These are phyloP conservation scores for Leccinum sublutescens DNA, from an alignment of 768 basidiomycete genomes.

Conservation along the genomic window DNA sequence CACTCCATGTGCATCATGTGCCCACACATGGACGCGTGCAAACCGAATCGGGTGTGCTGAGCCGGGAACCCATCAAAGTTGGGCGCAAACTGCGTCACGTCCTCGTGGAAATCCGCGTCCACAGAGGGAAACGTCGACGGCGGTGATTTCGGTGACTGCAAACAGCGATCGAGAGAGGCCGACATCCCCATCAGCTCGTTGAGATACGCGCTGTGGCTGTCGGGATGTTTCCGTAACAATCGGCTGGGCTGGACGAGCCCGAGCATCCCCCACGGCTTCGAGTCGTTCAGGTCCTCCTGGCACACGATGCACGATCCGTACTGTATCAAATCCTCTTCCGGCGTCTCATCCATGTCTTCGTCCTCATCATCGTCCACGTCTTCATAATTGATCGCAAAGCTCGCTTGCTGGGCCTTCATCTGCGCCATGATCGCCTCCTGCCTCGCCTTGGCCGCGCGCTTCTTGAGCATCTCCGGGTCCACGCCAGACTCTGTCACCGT, in stretches of 20 bases:
- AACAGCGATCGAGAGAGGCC: slow-evolving; percentile 61
- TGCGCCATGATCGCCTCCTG: slow-evolving; percentile 93
- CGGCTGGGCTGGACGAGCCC: slow-evolving; percentile 88
- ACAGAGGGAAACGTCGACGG: slow-evolving; percentile 37
- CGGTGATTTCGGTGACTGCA: slow-evolving; percentile 14
- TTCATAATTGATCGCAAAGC: slow-evolving; percentile 77
- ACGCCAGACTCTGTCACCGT: slow-evolving; percentile 36
- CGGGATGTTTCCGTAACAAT: slow-evolving; percentile 74
- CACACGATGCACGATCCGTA: slow-evolving; percentile 98
- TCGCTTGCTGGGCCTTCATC: slow-evolving; percentile 91
- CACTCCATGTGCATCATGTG: slow-evolving; percentile 98
- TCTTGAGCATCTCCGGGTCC: slow-evolving; percentile 69
- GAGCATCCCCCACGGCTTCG: slow-evolving; percentile 78
- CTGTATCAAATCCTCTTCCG: slow-evolving; percentile 45
- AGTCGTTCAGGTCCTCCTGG: slow-evolving; percentile 82
- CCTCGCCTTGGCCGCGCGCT: slow-evolving; percentile 83
- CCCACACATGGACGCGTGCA: slow-evolving; percentile 85
- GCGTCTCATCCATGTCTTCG: slow-evolving; percentile 44
- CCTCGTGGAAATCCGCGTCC: slow-evolving; percentile 23
- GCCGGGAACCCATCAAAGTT: slow-evolving; percentile 76
- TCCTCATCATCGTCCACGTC: slow-evolving; percentile 72
- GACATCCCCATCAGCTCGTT: slow-evolving; percentile 70
- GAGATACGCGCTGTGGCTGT: slow-evolving; percentile 56
- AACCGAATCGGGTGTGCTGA: slow-evolving; percentile 75
- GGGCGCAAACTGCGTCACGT: slow-evolving; percentile 43